phyloP scores from a whole-genome alignment of 768 basidiomycete genomes.

The Auriscalpium orientale region DNA sequence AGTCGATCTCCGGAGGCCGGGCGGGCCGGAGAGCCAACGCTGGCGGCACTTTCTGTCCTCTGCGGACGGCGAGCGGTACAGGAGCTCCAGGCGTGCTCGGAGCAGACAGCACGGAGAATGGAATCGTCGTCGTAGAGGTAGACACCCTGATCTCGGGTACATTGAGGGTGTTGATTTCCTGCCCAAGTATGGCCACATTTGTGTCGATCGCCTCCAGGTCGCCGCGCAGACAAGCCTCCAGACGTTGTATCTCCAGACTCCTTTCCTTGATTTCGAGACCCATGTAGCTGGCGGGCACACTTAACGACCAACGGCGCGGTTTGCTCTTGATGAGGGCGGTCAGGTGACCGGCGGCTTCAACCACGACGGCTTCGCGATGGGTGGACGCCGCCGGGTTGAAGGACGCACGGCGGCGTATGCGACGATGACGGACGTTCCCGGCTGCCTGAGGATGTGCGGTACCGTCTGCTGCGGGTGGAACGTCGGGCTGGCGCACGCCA shows the following conservation, averaged over 20 bases:
- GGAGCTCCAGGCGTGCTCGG: constrained; percentile 15
- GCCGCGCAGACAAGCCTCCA: neutral
- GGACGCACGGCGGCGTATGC: neutral
- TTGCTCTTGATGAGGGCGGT: neutral
- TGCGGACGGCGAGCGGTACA: constrained; percentile 29
- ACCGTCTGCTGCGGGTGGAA: neutral
- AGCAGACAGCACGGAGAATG: constrained; percentile 20
- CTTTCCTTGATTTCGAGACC: constrained; percentile 8
- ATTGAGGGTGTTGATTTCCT: neutral
- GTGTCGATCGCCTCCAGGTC: neutral
- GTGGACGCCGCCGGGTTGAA: neutral
- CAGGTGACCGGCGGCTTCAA: neutral
- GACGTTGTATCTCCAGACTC: constrained; percentile 7
- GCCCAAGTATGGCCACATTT: neutral
- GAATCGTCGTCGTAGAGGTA: constrained; percentile 22
- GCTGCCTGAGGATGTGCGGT: neutral
- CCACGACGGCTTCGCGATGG: neutral
- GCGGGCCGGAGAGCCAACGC: constrained; percentile 21
- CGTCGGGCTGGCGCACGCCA: neutral
- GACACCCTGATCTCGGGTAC: constrained; percentile 29
- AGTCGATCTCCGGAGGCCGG: constrained; percentile 14
- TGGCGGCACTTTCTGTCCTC: constrained; percentile 28
- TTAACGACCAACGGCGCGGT: constrained; percentile 15
- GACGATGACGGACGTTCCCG: neutral
- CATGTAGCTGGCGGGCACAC: constrained; percentile 11